Evolutionary conservation across 208 protist species (phyloP), one percentile per base, ranked within the genome.

Genomic region (Leishmania aethiopica): DNA sequence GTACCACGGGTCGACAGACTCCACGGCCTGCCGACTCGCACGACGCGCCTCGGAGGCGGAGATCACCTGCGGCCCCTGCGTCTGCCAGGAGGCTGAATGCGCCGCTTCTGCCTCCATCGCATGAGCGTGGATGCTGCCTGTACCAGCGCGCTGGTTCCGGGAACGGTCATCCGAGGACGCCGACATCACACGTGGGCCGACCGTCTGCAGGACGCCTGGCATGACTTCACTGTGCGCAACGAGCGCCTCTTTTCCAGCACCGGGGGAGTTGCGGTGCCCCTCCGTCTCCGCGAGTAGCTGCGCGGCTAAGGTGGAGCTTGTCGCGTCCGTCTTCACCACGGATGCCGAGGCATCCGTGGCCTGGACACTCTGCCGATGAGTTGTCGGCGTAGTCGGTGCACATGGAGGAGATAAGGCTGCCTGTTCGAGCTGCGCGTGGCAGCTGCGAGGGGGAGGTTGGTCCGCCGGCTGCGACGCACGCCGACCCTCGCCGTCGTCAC

Each of bases 371-470:
- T 40, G 37, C 13, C 70, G 73, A 62, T 77, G 51, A 10, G 73
- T 32, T 51, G n/a, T 45, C 51, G 51, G 10, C 73, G 72, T n/a
- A 7, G 72, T 40, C 32, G 2, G 15, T 25, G 47, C 49, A 57
- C 53, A 73, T 51, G 62, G 45, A 6, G 62, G 45, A 6, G 77
- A 80, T 7, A 49, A 13, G 8, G 69, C 53, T 10, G 76, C 17
- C 47, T 77, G 53, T 57, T 77, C 45, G 17, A 70, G 67, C 35
- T 53, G 40, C 10, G 75, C 75, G 55, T 77, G 81, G 49, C 22
- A 55, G 45, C 69, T 74, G 57, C 35, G 35, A 32, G 51, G 60
- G 55, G n/a, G 22, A 64, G 67, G 55, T 22, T 59, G 76, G 40
- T 77, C 69, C 22, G 53, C 57, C 7, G 69, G 71, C 59, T 66